Evolutionary conservation across 208 protist genomes (phyloP), one percentile per base, ranked within the genome.

Genomic region (Trichomonas gallinae): DNA sequence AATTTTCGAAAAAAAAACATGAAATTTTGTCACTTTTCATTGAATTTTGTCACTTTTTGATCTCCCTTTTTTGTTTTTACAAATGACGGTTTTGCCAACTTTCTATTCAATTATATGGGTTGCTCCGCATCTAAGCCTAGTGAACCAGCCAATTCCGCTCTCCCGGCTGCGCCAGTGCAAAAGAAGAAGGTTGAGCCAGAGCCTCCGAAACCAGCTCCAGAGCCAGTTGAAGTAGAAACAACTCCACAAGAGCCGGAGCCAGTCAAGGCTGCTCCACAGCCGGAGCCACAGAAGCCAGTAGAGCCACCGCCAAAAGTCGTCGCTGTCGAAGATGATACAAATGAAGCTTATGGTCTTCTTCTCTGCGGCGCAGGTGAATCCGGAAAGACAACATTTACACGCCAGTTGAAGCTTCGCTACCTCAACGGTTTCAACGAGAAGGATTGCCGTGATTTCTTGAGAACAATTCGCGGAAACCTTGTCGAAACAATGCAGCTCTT

Each of bases 341-440:
- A 10, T 45, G 49, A 96, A 46, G 51, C 93, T 34, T 82, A 45
- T 48, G 51, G 51, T 1, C 51, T 96, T 48, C 40, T 96, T 8
- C 49, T 96, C 34, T 96, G 46, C 31, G 93, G 93, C 42, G 93
- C 93, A 48, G 93, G 93, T 96, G 93, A 96, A 96, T 83, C 49
- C 0, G 93, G 93, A 45, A 96, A 96, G 40, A 82, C 93, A 31
- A 96, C 93, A 48, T 96, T 96, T 13, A 82, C 40, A 51, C 13
- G 93, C 34, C 93, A 96, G 26, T 15, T 96, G 0, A 48, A 51
- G 15, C 21, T 93, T 9, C 44, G 46, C 1, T 93, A 48, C 26
- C 15, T 93, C 13, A 42, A 44, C 17, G 87, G 44, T 15, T 48
- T 93, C 26, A 48, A 48, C 8, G 4, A 48, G 46, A 31, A 48